Evolutionary conservation across 352 stramenopile species (phyloP).

Genomic region (Blastocystis hominis): DNA sequence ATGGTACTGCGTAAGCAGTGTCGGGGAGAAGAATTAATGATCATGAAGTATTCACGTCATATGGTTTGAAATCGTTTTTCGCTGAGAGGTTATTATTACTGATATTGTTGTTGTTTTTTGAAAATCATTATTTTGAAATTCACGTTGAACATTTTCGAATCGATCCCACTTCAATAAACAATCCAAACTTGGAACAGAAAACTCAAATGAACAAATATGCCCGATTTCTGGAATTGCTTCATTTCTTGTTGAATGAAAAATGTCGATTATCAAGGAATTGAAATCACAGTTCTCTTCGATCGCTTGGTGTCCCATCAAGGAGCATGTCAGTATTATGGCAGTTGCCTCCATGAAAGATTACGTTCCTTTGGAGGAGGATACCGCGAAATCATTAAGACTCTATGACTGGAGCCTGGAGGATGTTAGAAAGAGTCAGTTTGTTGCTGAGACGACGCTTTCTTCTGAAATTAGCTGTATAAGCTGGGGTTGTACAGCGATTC

Average conservation of each 20-base stretch:
- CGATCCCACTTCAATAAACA: not conserved
- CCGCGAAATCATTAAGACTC: not conserved
- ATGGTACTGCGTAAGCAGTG: not conserved
- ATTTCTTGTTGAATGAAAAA: not conserved
- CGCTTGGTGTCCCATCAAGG: constrained; percentile 24
- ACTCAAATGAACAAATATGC: not conserved
- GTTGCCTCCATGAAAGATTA: constrained; percentile 11
- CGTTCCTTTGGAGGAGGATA: not conserved
- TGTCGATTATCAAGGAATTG: constrained; percentile 27
- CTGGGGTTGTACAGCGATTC: not conserved
- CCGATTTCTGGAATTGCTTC: not conserved
- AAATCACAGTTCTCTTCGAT: not conserved
- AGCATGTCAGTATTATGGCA: constrained; percentile 24
- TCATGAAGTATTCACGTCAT: not conserved
- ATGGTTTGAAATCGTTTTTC: not conserved
- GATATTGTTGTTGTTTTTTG: not conserved
- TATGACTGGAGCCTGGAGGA: constrained; percentile 13
- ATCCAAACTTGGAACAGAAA: not conserved
- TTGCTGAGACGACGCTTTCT: not conserved
- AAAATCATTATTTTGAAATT: not conserved
- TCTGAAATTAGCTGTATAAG: not conserved
- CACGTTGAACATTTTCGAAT: too few relatives aligned
- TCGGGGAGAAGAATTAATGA: constrained; percentile 7
- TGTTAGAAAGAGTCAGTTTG: not conserved
- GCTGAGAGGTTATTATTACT: not conserved